phyloP scores from a whole-genome alignment of 2,329 filamentous ascomycete species.

The Curvularia hawaiiensis region DNA sequence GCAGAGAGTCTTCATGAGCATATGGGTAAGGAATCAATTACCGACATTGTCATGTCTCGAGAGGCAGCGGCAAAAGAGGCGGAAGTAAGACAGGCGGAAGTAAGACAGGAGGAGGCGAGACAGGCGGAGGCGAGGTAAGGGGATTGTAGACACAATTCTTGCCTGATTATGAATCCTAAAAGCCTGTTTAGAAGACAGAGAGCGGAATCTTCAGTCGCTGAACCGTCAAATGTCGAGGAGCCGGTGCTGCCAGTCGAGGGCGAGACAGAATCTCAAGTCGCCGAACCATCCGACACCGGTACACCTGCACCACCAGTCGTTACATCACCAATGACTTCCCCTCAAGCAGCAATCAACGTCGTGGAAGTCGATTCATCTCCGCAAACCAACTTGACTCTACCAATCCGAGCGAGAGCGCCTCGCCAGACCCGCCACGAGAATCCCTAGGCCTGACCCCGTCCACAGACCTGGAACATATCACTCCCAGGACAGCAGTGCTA shows the following conservation, averaged over 20 bases:
- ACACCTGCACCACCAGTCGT: background rate
- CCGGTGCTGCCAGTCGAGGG: background rate
- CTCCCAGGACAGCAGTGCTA: slow-evolving; percentile 1
- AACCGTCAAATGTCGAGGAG: background rate
- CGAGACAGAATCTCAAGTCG: background rate
- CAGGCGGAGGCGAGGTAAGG: background rate
- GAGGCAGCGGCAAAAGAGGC: background rate
- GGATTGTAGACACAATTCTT: background rate
- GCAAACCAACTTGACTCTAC: background rate
- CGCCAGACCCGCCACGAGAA: background rate
- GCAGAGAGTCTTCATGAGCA: background rate
- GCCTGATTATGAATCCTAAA: background rate
- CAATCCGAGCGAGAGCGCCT: background rate
- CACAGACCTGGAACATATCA: background rate
- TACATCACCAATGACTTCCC: background rate
- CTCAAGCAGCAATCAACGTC: background rate
- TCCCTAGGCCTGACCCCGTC: background rate
- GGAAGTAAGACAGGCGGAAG: background rate
- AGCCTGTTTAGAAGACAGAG: background rate
- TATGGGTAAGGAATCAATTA: background rate
- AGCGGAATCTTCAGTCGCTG: background rate
- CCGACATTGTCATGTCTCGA: too few relatives aligned
- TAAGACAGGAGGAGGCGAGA: background rate
- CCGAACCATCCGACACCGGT: background rate
- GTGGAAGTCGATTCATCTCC: background rate